Base-by-base conservation (phyloP, 805 yeast species). In the Grigorovia humatica region DNA sequence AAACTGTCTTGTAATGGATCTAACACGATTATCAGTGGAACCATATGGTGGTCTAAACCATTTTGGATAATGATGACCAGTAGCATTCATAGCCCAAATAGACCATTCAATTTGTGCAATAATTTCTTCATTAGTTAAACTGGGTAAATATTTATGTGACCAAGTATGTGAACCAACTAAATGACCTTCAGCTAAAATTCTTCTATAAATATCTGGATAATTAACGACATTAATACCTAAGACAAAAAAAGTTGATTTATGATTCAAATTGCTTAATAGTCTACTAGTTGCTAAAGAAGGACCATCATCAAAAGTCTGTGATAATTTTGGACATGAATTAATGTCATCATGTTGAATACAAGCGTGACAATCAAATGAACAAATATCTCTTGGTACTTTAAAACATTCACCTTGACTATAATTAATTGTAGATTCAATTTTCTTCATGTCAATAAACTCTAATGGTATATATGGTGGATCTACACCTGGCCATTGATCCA, bases 21-120 rank as follows among this genome's bases (percentile, higher is more conserved):
- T 72, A 0, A 91, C 85, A 50, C 98, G 72, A 64, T 89, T 83
- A 69, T 91, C 99, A 38, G 88, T 75, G 0, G 96, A 97, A 0
- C 98, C 99, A 64, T 88, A 91, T 0, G 99, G 99, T 0, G 99
- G 99, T 58, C 99, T 77, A 66, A 86, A 91, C 86, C 91, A 91
- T 61, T 83, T 84, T 7, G 99, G 99, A 9, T 86, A 64, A 60
- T 89, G 90, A 29, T 82, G 74, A 0, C 88, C 86, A 0, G 97
- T 89, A 1, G 96, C 96, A 70, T 91, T 90, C 89, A 90, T 87
- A 5, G 97, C 96, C 97, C 97, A 91, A 35, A 88, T 81, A 1
- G 95, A 82, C 99, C 99, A 91, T 67, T 90, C 83, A 42, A 91
- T 70, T 65, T 91, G 96, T 0, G 97, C 96, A 51, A 85, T 81